Conservation (phyloP, 129 eudicot genomes). For the Scalesia atractyloides region DNA sequence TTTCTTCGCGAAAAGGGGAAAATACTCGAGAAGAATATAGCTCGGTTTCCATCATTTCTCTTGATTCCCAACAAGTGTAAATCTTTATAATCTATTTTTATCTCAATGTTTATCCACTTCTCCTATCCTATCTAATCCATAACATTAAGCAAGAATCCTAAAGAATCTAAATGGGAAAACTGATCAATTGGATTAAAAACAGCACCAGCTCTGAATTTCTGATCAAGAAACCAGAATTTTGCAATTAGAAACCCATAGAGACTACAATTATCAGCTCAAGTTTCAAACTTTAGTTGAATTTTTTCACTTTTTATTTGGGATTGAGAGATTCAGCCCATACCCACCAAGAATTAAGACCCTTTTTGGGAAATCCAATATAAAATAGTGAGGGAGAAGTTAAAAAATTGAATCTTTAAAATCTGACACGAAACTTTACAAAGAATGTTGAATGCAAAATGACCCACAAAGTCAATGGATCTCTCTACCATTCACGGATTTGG, state of each 20-base stretch:
- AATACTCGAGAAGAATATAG: slow-evolving; percentile 71
- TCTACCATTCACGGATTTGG: slow-evolving; percentile 50
- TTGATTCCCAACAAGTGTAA: slow-evolving; percentile 20
- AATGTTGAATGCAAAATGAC: slow-evolving; percentile 62
- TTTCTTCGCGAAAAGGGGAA: slow-evolving; percentile 89
- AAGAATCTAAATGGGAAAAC: slow-evolving; percentile 11
- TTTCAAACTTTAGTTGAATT: slow-evolving; percentile 12
- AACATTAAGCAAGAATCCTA: slow-evolving; percentile 16
- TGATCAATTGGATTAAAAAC: not conserved
- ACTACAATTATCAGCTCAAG: slow-evolving; percentile 6
- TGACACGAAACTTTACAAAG: slow-evolving; percentile 61
- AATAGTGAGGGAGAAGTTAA: slow-evolving; percentile 24
- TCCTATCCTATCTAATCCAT: slow-evolving; percentile 30
- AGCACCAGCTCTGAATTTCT: slow-evolving; percentile 21
- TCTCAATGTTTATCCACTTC: slow-evolving; percentile 14
- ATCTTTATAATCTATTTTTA: slow-evolving; percentile 1
- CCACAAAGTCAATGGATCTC: slow-evolving; percentile 46
- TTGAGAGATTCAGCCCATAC: not conserved
- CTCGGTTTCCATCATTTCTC: slow-evolving; percentile 72
- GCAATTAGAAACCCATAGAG: not conserved
- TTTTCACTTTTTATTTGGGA: slow-evolving; percentile 10
- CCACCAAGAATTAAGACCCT: slow-evolving; percentile 12
- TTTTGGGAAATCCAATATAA: slow-evolving; percentile 16
- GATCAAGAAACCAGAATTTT: not conserved
- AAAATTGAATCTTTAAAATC: slow-evolving; percentile 38